Evolutionary conservation across 805 yeast species (phyloP), one percentile per base, ranked within the genome.

Genomic region (Metschnikowia sp.): DNA sequence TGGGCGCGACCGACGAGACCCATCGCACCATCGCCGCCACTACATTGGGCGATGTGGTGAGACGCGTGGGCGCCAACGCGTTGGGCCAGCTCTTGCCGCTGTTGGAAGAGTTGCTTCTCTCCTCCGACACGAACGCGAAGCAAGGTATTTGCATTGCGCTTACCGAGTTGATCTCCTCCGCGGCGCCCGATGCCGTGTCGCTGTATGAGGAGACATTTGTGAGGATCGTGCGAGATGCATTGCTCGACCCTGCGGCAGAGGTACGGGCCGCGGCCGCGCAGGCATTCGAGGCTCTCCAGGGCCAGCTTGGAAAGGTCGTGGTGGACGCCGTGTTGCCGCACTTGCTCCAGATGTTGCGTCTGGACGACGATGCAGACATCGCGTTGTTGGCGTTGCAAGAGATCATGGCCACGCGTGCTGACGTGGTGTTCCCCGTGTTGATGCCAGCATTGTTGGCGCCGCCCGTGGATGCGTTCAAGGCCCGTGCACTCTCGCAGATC

Each of bases 141-240:
- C 96, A 91, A 72, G 99, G 99, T 74, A 88, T 94, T 43, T 94
- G 99, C 74, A 82, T 92, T 64, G 99, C 99, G 8, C 74, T 90
- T 41, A 79, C 83, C 38, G 98, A 91, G 64, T 81, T 94, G 52
- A 82, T 91, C 52, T 83, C 81, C 54, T 86, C 96, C 0, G 79
- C 95, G 4, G 72, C 81, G 9, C 64, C 70, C 3, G 86, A 81
- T 12, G 78, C 81, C 8, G 74, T 92, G 49, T 70, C 61, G 28
- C 81, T 79, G 53, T 84, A 81, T 68, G 88, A 88, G 68, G 79
- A 74, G 4, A 72, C 75, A 1, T 82, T 94, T 59, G 85, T 92
- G 53, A 74, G 73, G 28, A 86, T 92, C 55, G 82, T 92, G 39
- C 82, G 92, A 49, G 80, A 78, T 39, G 87, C 96, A 2, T 77